Percentiles rank a stretch among this genome's conserved stretches.
These are phyloP conservation scores for Glycine tomentella DNA, from an alignment of 306 rosid genomes.

Conservation along the genomic window DNA sequence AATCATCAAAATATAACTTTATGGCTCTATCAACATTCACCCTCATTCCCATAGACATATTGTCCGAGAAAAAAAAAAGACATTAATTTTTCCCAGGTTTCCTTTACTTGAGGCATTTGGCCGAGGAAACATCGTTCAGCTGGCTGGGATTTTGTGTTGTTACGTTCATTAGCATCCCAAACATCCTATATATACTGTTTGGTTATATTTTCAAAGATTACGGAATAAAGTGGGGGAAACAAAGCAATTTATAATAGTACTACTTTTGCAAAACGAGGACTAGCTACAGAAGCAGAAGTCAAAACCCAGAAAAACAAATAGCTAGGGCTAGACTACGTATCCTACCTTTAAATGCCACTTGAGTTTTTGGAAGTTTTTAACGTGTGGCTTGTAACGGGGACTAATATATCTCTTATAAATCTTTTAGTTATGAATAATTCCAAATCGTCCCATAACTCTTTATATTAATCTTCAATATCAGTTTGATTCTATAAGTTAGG, in stretches of 20 bases:
- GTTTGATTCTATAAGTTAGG: too few species aligned
- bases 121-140: neutral
- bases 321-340: neutral
- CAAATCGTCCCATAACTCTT: neutral
- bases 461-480: too few species aligned
- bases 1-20: too few species aligned
- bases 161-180: neutral
- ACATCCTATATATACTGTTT: neutral
- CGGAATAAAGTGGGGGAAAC: neutral
- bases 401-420: neutral
- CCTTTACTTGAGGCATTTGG: neutral
- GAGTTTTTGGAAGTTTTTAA: neutral
- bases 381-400: neutral
- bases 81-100: neutral
- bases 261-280: neutral
- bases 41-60: too few species aligned
- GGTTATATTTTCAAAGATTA: slow-evolving; percentile 2
- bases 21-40: too few species aligned
- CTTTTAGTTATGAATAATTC: neutral
- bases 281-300: neutral
- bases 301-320: neutral
- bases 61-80: neutral
- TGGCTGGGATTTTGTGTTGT: neutral
- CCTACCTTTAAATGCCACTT: neutral
- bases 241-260: neutral